Conservation (phyloP, 2,329 filamentous ascomycete species). For the Botryotinia narcissicola region DNA sequence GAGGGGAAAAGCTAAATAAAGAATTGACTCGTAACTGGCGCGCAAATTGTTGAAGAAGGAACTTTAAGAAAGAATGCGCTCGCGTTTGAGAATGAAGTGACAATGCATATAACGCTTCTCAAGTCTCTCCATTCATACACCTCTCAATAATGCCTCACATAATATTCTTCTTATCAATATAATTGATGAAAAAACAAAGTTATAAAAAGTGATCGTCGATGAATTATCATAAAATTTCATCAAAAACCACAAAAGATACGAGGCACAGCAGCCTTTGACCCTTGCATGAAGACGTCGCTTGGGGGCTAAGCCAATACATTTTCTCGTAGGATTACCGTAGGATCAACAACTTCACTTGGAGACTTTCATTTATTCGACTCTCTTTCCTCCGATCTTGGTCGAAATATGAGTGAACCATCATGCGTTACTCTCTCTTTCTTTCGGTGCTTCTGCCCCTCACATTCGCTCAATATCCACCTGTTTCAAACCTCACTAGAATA, state of each 20-base stretch:
- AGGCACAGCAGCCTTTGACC: slow-evolving; percentile 7
- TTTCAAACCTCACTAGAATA: slow-evolving; percentile 53
- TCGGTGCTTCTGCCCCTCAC: slow-evolving; percentile 27
- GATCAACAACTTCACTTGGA: slow-evolving; percentile 9
- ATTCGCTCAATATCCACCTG: slow-evolving; percentile 41
- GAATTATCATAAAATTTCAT: background rate
- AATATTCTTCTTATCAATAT: background rate
- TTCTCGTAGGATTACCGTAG: slow-evolving; percentile 10
- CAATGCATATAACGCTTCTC: background rate
- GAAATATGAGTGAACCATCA: slow-evolving; percentile 36
- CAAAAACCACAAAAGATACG: background rate
- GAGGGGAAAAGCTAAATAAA: background rate
- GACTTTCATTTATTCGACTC: background rate
- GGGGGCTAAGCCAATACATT: background rate
- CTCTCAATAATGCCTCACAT: background rate
- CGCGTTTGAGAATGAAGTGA: background rate
- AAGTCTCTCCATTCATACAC: background rate
- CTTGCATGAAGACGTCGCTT: slow-evolving; percentile 15
- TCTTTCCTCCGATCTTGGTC: slow-evolving; percentile 21
- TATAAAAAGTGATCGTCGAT: background rate
- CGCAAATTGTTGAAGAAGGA: background rate
- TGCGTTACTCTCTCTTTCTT: slow-evolving; percentile 31
- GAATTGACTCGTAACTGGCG: background rate
- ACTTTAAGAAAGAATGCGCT: background rate
- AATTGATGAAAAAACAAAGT: background rate